Evolutionary conservation across 306 rosid genomes (phyloP).

Genomic region (Parietaria judaica): DNA sequence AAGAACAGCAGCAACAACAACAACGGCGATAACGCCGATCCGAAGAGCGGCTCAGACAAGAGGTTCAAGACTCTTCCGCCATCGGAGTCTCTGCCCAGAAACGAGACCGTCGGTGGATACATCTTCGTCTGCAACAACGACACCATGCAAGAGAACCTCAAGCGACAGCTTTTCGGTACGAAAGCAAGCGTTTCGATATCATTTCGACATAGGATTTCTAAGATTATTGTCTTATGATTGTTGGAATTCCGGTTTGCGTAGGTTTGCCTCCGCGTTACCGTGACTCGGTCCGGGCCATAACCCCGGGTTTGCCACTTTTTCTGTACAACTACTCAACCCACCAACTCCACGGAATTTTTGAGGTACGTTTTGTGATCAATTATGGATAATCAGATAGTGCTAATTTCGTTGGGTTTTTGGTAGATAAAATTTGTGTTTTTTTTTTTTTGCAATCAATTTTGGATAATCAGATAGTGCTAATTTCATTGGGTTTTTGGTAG

Average conservation of each 20-base stretch:
- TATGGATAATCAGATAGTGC: no score
- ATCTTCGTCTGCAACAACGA: slow-evolving; percentile 95
- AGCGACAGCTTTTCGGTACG: slow-evolving; percentile 79
- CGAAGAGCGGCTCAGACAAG: slow-evolving; percentile 44
- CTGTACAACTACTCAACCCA: slow-evolving; percentile 94
- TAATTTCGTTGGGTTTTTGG: neutral
- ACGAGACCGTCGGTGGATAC: slow-evolving; percentile 81
- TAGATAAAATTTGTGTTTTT: neutral
- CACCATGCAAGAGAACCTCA: slow-evolving; percentile 88
- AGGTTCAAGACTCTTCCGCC: slow-evolving; percentile 80
- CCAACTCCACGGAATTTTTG: slow-evolving; percentile 97
- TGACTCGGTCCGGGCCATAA: slow-evolving; percentile 81
- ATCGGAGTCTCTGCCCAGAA: slow-evolving; percentile 63
- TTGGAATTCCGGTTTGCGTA: slow-evolving; percentile 9
- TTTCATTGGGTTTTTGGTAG: neutral
- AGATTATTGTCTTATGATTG: neutral
- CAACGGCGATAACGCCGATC: slow-evolving; percentile 39
- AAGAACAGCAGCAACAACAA: slow-evolving; percentile 36
- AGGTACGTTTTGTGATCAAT: slow-evolving; percentile 35
- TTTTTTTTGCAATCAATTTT: no score
- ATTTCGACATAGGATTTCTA: neutral
- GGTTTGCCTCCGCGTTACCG: slow-evolving; percentile 92
- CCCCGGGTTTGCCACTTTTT: slow-evolving; percentile 93
- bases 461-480: no score
- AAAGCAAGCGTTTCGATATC: neutral